phyloP scores from a whole-genome alignment of 148 eudicot species.

The Limonium bicolor region DNA sequence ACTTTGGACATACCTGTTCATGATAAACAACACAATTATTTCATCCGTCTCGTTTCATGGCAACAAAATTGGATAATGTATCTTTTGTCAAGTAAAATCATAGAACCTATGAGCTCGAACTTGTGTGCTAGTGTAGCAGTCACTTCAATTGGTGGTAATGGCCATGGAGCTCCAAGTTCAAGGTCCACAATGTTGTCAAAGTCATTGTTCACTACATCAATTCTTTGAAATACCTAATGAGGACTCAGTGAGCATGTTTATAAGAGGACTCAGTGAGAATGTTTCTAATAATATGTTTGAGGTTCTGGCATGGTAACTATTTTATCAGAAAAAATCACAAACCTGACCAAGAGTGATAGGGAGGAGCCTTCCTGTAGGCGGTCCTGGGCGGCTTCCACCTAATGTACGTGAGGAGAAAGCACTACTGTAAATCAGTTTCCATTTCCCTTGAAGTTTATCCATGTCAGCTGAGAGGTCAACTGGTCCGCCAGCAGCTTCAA shows the following conservation, averaged over 20 bases:
- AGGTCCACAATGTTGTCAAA: constrained; percentile 91
- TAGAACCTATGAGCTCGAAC: constrained; percentile 64
- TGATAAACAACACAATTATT: background rate
- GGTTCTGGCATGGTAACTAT: background rate
- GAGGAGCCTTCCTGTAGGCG: constrained; percentile 74
- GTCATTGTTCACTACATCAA: constrained; percentile 77
- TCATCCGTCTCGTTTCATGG: no score
- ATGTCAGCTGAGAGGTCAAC: constrained; percentile 54
- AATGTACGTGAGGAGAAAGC: constrained; percentile 94
- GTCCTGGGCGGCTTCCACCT: constrained; percentile 96
- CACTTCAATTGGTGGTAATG: constrained; percentile 59
- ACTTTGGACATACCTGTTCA: constrained; percentile 34
- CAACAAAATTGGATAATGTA: background rate
- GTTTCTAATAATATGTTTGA: no score
- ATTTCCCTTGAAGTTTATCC: constrained; percentile 80
- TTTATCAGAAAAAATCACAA: background rate
- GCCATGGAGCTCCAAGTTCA: constrained; percentile 85
- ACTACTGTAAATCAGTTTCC: constrained; percentile 89
- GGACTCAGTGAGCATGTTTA: background rate
- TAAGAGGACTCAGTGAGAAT: background rate
- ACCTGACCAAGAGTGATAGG: constrained; percentile 97
- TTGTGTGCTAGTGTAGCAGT: constrained; percentile 93
- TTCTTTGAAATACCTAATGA: constrained; percentile 79
- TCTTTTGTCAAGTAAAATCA: background rate
- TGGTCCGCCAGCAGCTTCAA: constrained; percentile 50